Conservation (phyloP, 2,329 filamentous ascomycete species). For the Sarocladium kiliense region DNA sequence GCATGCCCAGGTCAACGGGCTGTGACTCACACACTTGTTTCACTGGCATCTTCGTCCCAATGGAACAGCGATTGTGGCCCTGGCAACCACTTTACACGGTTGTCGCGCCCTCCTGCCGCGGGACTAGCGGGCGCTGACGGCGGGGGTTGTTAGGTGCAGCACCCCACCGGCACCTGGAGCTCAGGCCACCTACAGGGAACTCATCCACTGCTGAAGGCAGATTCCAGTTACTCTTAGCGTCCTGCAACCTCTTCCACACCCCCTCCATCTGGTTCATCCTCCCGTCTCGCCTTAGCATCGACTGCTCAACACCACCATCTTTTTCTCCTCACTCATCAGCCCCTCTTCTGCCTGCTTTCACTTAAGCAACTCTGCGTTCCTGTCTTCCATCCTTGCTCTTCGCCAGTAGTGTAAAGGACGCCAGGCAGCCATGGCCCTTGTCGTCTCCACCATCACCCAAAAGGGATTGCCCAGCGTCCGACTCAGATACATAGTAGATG, state of each 20-base stretch:
- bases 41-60: neutral
- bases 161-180: neutral
- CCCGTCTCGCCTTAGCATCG: neutral
- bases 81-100: slow-evolving; percentile 13
- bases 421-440: neutral
- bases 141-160: slow-evolving; percentile 7
- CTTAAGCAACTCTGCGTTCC: neutral
- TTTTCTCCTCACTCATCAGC: neutral
- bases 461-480: neutral
- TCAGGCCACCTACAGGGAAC: neutral
- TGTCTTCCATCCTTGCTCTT: neutral
- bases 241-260: slow-evolving; percentile 5
- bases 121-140: neutral
- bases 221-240: neutral
- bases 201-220: neutral
- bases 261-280: neutral
- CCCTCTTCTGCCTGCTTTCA: slow-evolving; percentile 1
- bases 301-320: slow-evolving; percentile 1
- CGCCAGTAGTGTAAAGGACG: neutral
- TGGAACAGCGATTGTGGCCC: neutral
- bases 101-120: neutral
- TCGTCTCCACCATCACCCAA: neutral
- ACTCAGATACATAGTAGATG: neutral
- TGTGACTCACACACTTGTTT: slow-evolving; percentile 8
- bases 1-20: neutral